phyloP scores from a whole-genome alignment of 495 filamentous ascomycete species.

The Aspergillus asperescens region DNA sequence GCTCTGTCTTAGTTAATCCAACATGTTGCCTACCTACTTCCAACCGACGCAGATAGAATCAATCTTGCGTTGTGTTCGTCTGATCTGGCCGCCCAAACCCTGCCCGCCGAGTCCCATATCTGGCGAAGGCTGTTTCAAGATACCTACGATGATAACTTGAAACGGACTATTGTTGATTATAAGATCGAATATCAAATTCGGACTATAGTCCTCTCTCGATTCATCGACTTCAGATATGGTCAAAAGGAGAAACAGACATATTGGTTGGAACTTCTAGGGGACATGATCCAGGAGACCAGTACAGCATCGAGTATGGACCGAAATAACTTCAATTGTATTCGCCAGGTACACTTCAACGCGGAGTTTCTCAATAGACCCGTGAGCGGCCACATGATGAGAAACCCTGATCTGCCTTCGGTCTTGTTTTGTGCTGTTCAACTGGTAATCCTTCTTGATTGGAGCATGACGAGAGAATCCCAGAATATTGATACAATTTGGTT shows the following conservation, averaged over 20 bases:
- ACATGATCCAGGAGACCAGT: constrained; percentile 20
- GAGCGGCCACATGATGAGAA: constrained; percentile 5
- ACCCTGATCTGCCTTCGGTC: constrained; percentile 13
- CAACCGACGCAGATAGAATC: constrained; percentile 28
- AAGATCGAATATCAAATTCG: constrained; percentile 31
- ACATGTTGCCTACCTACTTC: constrained; percentile 32
- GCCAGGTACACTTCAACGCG: constrained; percentile 8
- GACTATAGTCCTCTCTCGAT: constrained; percentile 22
- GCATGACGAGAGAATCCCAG: neutral
- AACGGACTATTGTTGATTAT: constrained; percentile 21
- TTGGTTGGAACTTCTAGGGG: constrained; percentile 30
- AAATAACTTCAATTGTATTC: constrained; percentile 26
- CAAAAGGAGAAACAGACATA: constrained; percentile 18
- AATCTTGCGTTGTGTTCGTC: constrained; percentile 28
- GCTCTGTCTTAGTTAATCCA: constrained; percentile 21
- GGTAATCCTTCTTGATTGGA: constrained; percentile 13
- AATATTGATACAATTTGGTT: neutral
- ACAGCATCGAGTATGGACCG: constrained; percentile 18
- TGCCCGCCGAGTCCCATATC: constrained; percentile 21
- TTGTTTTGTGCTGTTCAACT: constrained; percentile 31
- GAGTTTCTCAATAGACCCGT: constrained; percentile 26
- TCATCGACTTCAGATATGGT: constrained; percentile 17
- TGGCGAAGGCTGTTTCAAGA: constrained; percentile 34
- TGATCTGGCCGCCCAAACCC: constrained; percentile 15
- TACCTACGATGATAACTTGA: constrained; percentile 29